Conservation (phyloP, 208 protist species). For the Entamoeba invadens region DNA sequence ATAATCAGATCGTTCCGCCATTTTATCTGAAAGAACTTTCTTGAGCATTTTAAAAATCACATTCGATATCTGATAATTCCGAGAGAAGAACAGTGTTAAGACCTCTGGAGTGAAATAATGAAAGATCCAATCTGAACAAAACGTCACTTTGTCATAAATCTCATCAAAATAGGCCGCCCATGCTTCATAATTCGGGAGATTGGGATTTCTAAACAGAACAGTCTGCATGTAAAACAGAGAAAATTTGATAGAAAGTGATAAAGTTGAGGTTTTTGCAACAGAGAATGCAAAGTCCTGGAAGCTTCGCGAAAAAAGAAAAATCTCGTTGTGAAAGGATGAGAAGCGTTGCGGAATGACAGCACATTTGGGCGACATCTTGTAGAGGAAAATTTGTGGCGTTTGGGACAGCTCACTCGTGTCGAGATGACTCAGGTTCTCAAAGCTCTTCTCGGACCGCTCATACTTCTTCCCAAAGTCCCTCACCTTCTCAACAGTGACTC, state of each 20-base stretch:
- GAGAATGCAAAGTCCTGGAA: background rate
- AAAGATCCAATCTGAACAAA: background rate
- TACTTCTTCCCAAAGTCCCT: too few species aligned
- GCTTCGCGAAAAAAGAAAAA: background rate
- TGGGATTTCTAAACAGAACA: background rate
- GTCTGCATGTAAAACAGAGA: background rate
- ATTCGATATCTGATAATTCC: background rate
- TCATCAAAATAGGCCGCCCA: background rate
- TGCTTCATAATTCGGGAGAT: background rate
- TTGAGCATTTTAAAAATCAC: background rate
- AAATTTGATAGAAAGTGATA: background rate
- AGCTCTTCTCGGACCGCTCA: too few species aligned
- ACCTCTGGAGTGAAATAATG: background rate
- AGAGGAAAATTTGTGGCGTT: background rate
- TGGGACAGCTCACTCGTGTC: background rate
- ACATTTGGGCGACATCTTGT: background rate
- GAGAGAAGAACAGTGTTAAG: background rate
- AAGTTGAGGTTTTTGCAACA: background rate
- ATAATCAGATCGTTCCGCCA: background rate
- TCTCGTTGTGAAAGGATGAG: background rate
- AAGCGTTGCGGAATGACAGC: background rate
- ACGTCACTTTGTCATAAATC: background rate
- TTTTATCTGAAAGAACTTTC: background rate
- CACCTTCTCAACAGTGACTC: too few species aligned
- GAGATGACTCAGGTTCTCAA: too few species aligned